Evolutionary conservation across 148 eudicot species (phyloP), one percentile per base, ranked within the genome.

Genomic region (Chenopodium quinoa): DNA sequence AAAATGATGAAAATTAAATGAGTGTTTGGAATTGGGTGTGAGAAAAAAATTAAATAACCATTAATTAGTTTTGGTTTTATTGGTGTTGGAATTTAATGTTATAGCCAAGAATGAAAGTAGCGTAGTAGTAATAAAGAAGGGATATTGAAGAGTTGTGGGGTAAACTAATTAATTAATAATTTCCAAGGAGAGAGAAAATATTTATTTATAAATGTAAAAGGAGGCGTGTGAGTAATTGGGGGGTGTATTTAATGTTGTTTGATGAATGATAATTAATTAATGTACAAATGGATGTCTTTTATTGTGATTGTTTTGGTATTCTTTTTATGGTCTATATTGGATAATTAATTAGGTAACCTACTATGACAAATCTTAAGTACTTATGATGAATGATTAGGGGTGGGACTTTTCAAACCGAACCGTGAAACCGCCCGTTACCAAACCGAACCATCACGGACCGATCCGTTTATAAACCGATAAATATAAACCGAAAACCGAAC

Each of bases 11-110:
- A 34, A 75, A 75, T 29, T 75, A 65, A 83, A 83, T 78, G 85
- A 71, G 80, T 65, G 65, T 70, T 79, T 83, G 82, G 82, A 83
- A 83, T 79, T 83, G 86, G 86, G 86, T 79, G 79, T 79, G 82
- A 44, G 75, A 58, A 63, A 50, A 25, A 2, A 83, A 83, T 40
- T 75, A 56, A 83, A 83, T 66, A 32, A 58, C 17, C 82, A 83
- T 83, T 83, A 83, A 83, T 79, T 75, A 79, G 75, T 79, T 79
- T 83, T 76, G 79, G 86, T 79, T 83, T 79, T 79, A 83, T 83
- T 75, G 86, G 79, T 83, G 80, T 75, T 75, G 76, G 76, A 79
- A 79, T 78, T 83, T 27, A 83, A 83, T 83, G 86, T 34, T 3
- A 20, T 44, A 23, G 56, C 12, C 14, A 52, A 52, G 56, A 52